Conservation (phyloP, 768 basidiomycete genomes). For the Xerocomus brunneocitrinus region DNA sequence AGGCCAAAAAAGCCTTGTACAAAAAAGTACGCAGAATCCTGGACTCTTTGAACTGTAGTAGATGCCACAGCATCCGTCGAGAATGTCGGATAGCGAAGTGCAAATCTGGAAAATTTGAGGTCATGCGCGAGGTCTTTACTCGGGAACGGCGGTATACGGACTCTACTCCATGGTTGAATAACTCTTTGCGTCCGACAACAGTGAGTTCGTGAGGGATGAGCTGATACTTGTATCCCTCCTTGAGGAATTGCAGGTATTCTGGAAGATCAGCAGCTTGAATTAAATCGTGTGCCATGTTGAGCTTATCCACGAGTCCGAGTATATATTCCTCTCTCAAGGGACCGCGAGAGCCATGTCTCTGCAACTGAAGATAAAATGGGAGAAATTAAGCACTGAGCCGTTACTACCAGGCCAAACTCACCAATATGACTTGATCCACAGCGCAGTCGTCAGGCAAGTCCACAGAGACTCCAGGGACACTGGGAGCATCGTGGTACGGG, state of each 20-base stretch:
- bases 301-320: constrained; percentile 28
- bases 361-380: constrained; percentile 25
- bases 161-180: constrained; percentile 37
- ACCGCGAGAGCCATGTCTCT: constrained; percentile 36
- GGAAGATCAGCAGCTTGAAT: constrained; percentile 30
- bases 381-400: not conserved
- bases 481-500: constrained; percentile 31
- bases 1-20: constrained; percentile 35
- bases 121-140: not conserved
- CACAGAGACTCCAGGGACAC: constrained; percentile 22
- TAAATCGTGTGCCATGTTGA: constrained; percentile 19
- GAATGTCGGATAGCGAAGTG: constrained; percentile 8
- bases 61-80: constrained; percentile 5
- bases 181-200: constrained; percentile 30
- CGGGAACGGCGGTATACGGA: constrained; percentile 10
- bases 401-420: constrained; percentile 12
- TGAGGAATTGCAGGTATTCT: constrained; percentile 30
- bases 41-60: constrained; percentile 16
- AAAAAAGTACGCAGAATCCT: constrained; percentile 38
- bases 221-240: constrained; percentile 29
- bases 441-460: constrained; percentile 32
- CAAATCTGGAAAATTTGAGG: constrained; percentile 4
- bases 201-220: constrained; percentile 34
- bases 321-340: constrained; percentile 31
- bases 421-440: constrained; percentile 36